These are phyloP conservation scores for Acer negundo DNA, from an alignment of 345 rosid species.

Conservation along the genomic window DNA sequence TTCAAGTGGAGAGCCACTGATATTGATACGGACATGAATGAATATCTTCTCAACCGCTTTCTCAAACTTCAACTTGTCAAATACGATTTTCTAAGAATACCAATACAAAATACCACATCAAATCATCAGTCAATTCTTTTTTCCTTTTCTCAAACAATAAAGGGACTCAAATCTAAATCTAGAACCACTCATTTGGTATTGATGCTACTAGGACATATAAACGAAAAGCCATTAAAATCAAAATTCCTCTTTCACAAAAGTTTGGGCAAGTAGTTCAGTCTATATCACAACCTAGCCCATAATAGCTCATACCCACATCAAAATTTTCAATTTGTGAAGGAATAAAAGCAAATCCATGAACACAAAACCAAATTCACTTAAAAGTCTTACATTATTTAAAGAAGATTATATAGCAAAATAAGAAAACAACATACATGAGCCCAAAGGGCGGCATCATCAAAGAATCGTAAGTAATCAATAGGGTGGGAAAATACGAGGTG, in stretches of 20 bases:
- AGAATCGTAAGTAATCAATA: constrained; percentile 46
- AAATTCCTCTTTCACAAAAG: neutral
- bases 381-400: neutral
- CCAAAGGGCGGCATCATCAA: constrained; percentile 73
- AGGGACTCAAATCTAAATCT: neutral
- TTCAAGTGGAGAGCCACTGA: constrained; percentile 80
- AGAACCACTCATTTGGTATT: neutral
- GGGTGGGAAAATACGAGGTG: constrained; percentile 64
- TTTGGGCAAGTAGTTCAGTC: neutral
- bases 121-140: neutral
- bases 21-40: constrained; percentile 79
- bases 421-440: constrained; percentile 61
- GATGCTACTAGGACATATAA: neutral
- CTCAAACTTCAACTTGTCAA: constrained; percentile 52
- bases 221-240: neutral
- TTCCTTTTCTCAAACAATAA: too few relatives aligned
- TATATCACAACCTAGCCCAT: neutral
- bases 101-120: constrained; percentile 7
- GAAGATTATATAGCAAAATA: neutral
- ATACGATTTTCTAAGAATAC: constrained; percentile 52
- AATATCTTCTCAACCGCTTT: constrained; percentile 67
- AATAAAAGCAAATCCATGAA: neutral
- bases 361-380: neutral
- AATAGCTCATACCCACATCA: constrained; percentile 5
- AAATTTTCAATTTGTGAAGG: neutral